These are phyloP conservation scores for Melanomma pulvis-pyrius DNA, from an alignment of 495 filamentous ascomycete species.

Conservation along the genomic window DNA sequence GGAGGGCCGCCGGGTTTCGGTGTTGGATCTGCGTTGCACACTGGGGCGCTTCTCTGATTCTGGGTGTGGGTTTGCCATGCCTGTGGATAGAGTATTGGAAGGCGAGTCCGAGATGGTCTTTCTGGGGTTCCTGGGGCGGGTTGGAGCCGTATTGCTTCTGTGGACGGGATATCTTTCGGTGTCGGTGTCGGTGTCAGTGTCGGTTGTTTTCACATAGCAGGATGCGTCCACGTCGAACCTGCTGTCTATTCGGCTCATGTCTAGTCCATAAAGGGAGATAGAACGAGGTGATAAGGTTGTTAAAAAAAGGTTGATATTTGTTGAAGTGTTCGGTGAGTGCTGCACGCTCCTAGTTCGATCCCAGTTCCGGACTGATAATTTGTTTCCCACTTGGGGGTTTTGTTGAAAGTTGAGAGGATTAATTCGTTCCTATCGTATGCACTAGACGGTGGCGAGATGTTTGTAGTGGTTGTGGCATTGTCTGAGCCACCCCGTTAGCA, in stretches of 20 bases:
- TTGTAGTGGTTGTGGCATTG: not conserved
- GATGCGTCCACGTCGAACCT: constrained; percentile 32
- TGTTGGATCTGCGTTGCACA: constrained; percentile 5
- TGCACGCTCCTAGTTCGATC: not conserved
- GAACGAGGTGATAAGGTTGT: not conserved
- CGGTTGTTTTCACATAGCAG: not conserved
- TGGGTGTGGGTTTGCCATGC: not conserved
- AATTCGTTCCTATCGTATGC: constrained; percentile 4
- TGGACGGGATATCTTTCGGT: constrained; percentile 4
- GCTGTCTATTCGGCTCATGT: constrained; percentile 33
- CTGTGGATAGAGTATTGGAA: not conserved
- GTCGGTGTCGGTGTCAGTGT: not conserved
- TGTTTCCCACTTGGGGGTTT: not conserved
- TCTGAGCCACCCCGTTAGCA: not conserved
- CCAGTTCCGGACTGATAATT: not conserved
- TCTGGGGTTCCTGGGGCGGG: not conserved
- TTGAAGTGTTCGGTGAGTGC: not conserved
- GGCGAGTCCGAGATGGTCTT: not conserved
- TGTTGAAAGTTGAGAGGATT: not conserved
- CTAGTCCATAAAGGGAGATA: constrained; percentile 6
- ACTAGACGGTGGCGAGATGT: not conserved
- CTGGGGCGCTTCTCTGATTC: constrained; percentile 11
- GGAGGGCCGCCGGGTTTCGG: constrained; percentile 14
- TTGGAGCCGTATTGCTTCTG: constrained; percentile 16
- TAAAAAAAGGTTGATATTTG: not conserved